A percentile compares a stretch with the other conserved stretches of the same genome.
These are phyloP conservation scores for Aureobasidium namibiae DNA, from an alignment of 2,329 filamentous ascomycete genomes.

Conservation along the genomic window DNA sequence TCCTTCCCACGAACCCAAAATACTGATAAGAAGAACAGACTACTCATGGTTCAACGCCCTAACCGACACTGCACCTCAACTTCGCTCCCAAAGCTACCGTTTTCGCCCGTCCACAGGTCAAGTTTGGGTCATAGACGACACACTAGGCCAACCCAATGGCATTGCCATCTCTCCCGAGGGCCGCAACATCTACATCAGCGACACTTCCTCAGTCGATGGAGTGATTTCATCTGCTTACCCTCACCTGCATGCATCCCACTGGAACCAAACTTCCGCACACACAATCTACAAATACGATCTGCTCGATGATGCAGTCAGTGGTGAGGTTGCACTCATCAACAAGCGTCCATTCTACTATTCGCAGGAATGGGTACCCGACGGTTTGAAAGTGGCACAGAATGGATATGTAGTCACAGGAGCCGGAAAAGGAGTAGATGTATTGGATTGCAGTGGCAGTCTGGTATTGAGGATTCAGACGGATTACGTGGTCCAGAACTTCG, in stretches of 20 bases:
- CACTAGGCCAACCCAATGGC: constrained; percentile 36
- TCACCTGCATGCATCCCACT: constrained; percentile 21
- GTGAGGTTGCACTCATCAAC: constrained; percentile 28
- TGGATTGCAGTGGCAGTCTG: constrained; percentile 31
- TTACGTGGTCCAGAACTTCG: constrained; percentile 38
- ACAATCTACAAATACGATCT: constrained; percentile 35
- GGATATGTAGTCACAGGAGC: constrained; percentile 34
- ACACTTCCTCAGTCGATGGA: constrained; percentile 26
- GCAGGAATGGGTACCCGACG: constrained; percentile 34
- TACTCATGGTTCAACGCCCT: constrained; percentile 30
- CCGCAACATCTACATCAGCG: constrained; percentile 38
- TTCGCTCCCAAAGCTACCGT: constrained; percentile 30
- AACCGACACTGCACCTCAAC: constrained; percentile 27
- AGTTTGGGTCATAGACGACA: constrained; percentile 34
- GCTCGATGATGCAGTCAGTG: constrained; percentile 20
- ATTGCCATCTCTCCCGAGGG: constrained; percentile 37
- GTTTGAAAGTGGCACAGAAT: constrained; percentile 35
- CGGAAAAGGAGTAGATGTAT: constrained; percentile 33
- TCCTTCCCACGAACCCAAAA: background rate
- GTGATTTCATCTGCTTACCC: constrained; percentile 6
- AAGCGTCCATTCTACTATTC: constrained; percentile 34
- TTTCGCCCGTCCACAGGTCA: constrained; percentile 34
- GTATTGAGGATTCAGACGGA: constrained; percentile 36
- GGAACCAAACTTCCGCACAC: constrained; percentile 26
- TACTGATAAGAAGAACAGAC: background rate